Base-by-base conservation (phyloP, 495 filamentous ascomycete species). In the Clohesyomyces aquaticus region DNA sequence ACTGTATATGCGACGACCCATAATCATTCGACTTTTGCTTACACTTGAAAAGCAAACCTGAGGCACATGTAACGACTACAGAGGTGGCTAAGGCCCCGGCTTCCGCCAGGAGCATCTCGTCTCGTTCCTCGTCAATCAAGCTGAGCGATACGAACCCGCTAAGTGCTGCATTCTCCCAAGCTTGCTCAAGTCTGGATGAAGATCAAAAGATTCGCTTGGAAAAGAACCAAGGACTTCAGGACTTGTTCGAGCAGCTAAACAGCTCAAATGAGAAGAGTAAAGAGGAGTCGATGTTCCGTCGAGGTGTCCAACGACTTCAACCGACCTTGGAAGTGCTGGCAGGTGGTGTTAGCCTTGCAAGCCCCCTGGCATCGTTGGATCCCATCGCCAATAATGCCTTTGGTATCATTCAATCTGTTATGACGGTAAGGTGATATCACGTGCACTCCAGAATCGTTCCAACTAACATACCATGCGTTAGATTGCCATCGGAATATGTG, bases 401-500 rank as follows among this genome's bases (percentile, higher is more conserved):
- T 22, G 47, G 47, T 11, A 50, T 50, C 2, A 50, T 50, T 50
- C 47, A 50, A 23, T 50, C 47, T 10, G 47, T 50, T 23, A 26
- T 50, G 47, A 23, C 19, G 26, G 47, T 50, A 50, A 11, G 47
- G 4, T 18, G 14, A 8, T 26, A 22, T 11, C 14, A 21, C 2
- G 19, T n/a, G 25, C 25, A 26, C 47, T 14, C 8, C 22, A 50
- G 21, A 12, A 22, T 22, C 47, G 26, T 22, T 10, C 4, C 19
- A 4, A 26, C 47, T 50, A 14, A 50, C 22, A 50, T 2, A 2
- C 14, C 6, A 14, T 11, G 19, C 9, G 4, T 23, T 50, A 50
- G 47, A 50, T 50, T 50, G 47, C 47, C 25, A 50, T 50, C 21
- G 47, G 47, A 50, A 14, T 50, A 14, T 50, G 47, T 50, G 47